A percentile compares a stretch with the other conserved stretches of the same genome.
These are phyloP conservation scores for Gypsophila paniculata DNA, from an alignment of 179 eudicot genomes.

Conservation along the genomic window DNA sequence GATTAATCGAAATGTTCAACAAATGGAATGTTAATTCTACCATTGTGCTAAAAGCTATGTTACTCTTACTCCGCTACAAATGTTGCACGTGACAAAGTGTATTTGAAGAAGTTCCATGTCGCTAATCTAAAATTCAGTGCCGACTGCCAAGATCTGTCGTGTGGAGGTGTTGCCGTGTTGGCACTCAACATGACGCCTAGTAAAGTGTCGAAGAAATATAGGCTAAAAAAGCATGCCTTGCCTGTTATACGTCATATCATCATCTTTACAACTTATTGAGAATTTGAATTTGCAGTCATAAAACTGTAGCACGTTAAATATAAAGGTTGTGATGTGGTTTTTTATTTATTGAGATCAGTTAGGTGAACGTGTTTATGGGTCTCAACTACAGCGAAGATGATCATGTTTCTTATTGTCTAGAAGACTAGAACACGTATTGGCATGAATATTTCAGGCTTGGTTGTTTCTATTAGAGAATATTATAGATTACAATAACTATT, in stretches of 20 bases:
- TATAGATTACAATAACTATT: too few species aligned
- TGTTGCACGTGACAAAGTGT: too few species aligned
- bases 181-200: too few species aligned
- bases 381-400: not conserved
- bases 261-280: not conserved
- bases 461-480: too few species aligned
- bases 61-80: too few species aligned
- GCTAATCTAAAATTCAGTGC: too few species aligned
- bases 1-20: not conserved
- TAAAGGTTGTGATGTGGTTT: not conserved
- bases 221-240: not conserved
- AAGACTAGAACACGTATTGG: not conserved
- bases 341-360: not conserved
- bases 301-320: too few species aligned
- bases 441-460: not conserved
- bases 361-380: not conserved
- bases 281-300: not conserved
- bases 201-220: too few species aligned
- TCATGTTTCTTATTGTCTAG: constrained; percentile 1
- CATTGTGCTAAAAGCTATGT: not conserved
- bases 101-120: too few species aligned
- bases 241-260: not conserved
- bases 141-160: too few species aligned
- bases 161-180: too few species aligned
- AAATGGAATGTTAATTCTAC: not conserved